phyloP scores from a whole-genome alignment of 441 rosid species.

The Cnidoscolus chayamansa region DNA sequence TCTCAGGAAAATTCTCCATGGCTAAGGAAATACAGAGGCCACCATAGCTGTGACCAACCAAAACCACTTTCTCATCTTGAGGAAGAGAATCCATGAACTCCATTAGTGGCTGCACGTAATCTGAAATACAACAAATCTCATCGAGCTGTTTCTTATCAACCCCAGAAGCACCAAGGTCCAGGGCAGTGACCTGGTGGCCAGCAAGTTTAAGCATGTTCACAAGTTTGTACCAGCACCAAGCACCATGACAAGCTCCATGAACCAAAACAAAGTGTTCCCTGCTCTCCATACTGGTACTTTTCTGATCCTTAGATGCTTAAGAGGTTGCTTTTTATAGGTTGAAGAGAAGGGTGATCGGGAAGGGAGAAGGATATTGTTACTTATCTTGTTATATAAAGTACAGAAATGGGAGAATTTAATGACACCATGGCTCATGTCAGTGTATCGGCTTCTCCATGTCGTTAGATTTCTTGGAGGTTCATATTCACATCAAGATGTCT shows the following conservation, averaged over 20 bases:
- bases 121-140: conserved; percentile 38
- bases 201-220: conserved; percentile 33
- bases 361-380: too few species aligned
- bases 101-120: conserved; percentile 47
- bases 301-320: too few species aligned
- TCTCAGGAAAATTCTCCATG: conserved; percentile 56
- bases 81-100: conserved; percentile 47
- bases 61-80: conserved; percentile 38
- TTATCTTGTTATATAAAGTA: too few species aligned
- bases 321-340: neutral
- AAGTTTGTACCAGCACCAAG: conserved; percentile 78
- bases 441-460: too few species aligned
- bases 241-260: conserved; percentile 65
- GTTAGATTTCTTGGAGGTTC: too few species aligned
- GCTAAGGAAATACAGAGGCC: conserved; percentile 48
- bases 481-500: too few species aligned
- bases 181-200: conserved; percentile 51
- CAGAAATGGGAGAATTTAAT: too few species aligned
- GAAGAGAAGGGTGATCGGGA: neutral
- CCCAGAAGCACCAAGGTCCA: conserved; percentile 62
- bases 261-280: conserved; percentile 52
- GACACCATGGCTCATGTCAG: too few species aligned
- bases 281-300: neutral
- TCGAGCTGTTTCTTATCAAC: conserved; percentile 37
- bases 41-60: conserved; percentile 65